These are phyloP conservation scores for Talaromyces sp. DNA, from an alignment of 2,329 filamentous ascomycete species.

Conservation along the genomic window DNA sequence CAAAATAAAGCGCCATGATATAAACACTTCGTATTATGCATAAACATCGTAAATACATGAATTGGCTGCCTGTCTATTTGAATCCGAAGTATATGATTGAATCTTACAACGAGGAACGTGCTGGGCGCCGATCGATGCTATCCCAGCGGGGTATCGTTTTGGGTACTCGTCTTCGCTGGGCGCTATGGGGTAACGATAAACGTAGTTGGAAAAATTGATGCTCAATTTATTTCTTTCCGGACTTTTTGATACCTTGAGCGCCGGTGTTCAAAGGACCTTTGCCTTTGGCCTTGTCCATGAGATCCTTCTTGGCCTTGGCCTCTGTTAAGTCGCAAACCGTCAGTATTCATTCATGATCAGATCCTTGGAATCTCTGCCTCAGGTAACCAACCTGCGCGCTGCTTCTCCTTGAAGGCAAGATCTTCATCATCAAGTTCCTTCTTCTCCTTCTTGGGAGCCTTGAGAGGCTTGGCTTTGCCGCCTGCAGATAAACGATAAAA, in stretches of 20 bases:
- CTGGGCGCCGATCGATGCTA: background rate
- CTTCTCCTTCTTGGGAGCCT: constrained; percentile 78
- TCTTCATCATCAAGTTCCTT: constrained; percentile 87
- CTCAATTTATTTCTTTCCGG: constrained; percentile 78
- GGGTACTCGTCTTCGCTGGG: background rate
- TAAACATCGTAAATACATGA: constrained; percentile 2
- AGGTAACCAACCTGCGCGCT: constrained; percentile 64
- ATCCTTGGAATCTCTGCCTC: background rate
- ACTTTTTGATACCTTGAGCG: constrained; percentile 92
- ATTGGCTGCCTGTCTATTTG: background rate
- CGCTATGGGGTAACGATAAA: background rate
- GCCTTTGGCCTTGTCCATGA: constrained; percentile 74
- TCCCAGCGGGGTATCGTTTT: constrained; percentile 2
- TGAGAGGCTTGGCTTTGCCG: constrained; percentile 79
- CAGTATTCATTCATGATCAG: background rate
- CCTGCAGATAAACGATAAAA: constrained; percentile 45
- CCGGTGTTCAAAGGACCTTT: constrained; percentile 86
- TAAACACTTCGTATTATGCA: background rate
- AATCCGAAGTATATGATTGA: background rate
- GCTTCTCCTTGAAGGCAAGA: constrained; percentile 74
- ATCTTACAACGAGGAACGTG: background rate
- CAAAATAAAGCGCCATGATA: background rate
- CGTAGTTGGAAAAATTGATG: background rate
- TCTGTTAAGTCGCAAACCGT: constrained; percentile 45
- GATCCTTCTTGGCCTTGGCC: constrained; percentile 77